Conservation (phyloP, 2,329 filamentous ascomycete species). For the Pseudogymnoascus sp. region DNA sequence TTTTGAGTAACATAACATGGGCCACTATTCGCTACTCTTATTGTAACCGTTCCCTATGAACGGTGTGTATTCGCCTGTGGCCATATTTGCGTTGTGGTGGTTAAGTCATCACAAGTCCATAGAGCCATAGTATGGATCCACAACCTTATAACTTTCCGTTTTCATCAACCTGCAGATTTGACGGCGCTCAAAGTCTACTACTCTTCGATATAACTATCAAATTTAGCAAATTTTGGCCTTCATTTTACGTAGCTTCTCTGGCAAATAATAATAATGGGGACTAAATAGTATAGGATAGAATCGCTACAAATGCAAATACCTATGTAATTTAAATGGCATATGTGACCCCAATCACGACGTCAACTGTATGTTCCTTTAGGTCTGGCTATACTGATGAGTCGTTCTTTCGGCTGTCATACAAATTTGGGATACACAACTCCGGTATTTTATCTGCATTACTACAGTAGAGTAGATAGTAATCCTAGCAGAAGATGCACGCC, state of each 20-base stretch:
- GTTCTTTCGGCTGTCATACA: neutral
- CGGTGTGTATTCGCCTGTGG: neutral
- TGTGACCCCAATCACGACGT: neutral
- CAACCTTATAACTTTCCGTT: conserved; percentile 7
- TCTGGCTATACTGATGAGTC: neutral
- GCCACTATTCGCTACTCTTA: neutral
- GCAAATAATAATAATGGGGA: neutral
- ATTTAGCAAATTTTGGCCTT: neutral
- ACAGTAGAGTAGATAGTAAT: neutral
- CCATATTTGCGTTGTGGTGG: neutral
- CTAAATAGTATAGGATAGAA: neutral
- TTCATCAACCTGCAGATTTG: conserved; percentile 2
- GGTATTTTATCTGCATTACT: conserved; percentile 4
- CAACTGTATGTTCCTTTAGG: neutral
- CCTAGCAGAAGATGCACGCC: neutral
- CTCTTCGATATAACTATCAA: neutral
- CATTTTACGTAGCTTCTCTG: neutral
- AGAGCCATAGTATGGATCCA: conserved; percentile 1
- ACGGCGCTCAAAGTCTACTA: neutral
- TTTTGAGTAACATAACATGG: conserved; percentile 1
- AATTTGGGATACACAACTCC: neutral
- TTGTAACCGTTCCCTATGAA: neutral
- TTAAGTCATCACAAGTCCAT: conserved; percentile 3
- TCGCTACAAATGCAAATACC: neutral
- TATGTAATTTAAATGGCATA: neutral